Percentiles rank a stretch among this genome's conserved stretches.
These are phyloP conservation scores for Neurospora sp. DNA, from an alignment of 495 filamentous ascomycete genomes.

Conservation along the genomic window DNA sequence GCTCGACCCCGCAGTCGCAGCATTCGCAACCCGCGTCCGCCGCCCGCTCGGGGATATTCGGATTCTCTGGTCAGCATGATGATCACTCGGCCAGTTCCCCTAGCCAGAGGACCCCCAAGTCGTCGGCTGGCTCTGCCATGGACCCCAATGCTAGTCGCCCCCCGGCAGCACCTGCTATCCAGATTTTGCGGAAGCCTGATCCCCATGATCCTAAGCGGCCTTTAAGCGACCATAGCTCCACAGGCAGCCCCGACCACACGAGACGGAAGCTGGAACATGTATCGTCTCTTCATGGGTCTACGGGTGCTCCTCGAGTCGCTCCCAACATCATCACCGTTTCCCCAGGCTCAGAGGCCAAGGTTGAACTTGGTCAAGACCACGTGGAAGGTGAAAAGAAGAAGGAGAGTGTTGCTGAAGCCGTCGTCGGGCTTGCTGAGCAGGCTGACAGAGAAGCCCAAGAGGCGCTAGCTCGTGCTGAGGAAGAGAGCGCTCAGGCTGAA, in stretches of 20 bases:
- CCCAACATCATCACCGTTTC: conserved; percentile 3
- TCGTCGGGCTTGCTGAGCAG: conserved; percentile 55
- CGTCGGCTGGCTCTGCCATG: conserved; percentile 16
- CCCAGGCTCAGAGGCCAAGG: conserved; percentile 8
- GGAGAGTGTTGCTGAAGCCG: conserved; percentile 61
- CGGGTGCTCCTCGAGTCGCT: conserved; percentile 2
- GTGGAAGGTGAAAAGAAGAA: conserved; percentile 29
- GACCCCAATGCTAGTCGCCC: conserved; percentile 11
- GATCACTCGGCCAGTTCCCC: conserved; percentile 22
- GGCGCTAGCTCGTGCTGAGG: conserved; percentile 47
- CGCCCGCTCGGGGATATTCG: conserved; percentile 11
- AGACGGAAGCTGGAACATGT: conserved; percentile 32
- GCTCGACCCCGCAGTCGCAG: conserved; percentile 30
- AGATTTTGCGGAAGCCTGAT: conserved; percentile 30
- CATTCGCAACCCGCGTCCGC: conserved; percentile 23
- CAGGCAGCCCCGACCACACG: conserved; percentile 32
- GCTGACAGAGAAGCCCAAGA: conserved; percentile 61
- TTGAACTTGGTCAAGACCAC: conserved; percentile 1
- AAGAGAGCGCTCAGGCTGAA: conserved; percentile 37
- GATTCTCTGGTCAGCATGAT: conserved; percentile 13
- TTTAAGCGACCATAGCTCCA: conserved; percentile 26
- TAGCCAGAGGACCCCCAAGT: conserved; percentile 28
- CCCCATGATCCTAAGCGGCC: conserved; percentile 27
- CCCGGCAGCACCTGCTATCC: conserved; percentile 18
- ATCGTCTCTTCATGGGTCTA: conserved; percentile 23